phyloP scores from a whole-genome alignment of 768 basidiomycete genomes.

The Rhizopogon roseolus region DNA sequence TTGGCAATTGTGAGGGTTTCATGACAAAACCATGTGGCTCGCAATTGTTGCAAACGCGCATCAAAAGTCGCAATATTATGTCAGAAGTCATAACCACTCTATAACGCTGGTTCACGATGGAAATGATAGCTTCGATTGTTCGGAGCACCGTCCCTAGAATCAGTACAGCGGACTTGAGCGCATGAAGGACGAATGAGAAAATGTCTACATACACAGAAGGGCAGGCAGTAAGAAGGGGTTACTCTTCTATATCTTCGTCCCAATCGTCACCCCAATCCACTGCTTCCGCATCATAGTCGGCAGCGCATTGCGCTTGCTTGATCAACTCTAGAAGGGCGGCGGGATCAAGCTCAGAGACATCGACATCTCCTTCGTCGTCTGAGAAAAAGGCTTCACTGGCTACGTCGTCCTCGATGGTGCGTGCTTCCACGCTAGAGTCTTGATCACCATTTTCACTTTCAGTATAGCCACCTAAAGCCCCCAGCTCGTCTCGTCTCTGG shows the following conservation, averaged over 20 bases:
- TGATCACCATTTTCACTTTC: conserved; percentile 14
- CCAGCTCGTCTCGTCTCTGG: conserved; percentile 9
- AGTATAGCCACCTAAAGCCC: conserved; percentile 19
- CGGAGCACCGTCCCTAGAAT: background rate
- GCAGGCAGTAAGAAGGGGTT: background rate
- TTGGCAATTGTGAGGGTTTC: too few species aligned
- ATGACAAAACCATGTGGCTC: background rate
- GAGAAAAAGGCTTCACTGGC: background rate
- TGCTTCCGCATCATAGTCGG: conserved; percentile 19
- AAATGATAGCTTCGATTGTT: background rate
- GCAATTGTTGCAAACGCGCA: background rate
- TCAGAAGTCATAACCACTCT: background rate
- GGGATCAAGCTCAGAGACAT: conserved; percentile 12
- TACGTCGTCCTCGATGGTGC: background rate
- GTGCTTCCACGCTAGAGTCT: background rate
- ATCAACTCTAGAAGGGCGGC: conserved; percentile 17
- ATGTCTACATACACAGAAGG: background rate
- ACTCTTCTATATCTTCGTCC: conserved; percentile 12
- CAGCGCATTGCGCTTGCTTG: conserved; percentile 15
- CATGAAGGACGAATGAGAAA: background rate
- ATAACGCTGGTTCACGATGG: background rate
- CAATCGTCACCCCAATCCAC: conserved; percentile 29
- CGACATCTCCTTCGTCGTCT: conserved; percentile 14
- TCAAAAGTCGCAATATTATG: too few species aligned
- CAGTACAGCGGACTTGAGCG: background rate